phyloP scores from a whole-genome alignment of 768 basidiomycete species.

The Lentinula boryana region DNA sequence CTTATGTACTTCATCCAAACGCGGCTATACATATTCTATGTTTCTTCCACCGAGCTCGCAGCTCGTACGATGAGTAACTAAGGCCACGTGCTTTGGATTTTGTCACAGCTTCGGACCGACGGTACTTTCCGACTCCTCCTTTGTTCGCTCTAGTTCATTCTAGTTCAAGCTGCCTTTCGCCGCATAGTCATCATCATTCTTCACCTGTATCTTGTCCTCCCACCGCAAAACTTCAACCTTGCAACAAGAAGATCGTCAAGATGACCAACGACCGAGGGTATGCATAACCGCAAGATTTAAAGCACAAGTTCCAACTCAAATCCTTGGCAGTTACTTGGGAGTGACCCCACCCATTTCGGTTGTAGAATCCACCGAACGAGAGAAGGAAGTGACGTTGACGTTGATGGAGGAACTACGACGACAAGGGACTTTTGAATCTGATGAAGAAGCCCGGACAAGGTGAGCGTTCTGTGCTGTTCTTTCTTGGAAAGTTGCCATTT shows the following conservation, averaged over 20 bases:
- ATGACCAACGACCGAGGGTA: slow-evolving; percentile 41
- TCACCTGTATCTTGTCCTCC: background rate
- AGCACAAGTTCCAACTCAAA: slow-evolving; percentile 5
- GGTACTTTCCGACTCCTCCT: background rate
- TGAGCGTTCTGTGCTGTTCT: slow-evolving; percentile 31
- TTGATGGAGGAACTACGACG: slow-evolving; percentile 87
- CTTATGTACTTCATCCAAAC: too few species aligned
- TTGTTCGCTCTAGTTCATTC: background rate
- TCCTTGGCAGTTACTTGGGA: slow-evolving; percentile 55
- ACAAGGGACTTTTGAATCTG: slow-evolving; percentile 85
- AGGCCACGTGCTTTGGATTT: too few species aligned
- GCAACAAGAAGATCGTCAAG: slow-evolving; percentile 8
- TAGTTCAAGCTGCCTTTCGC: background rate
- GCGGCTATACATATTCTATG: too few species aligned
- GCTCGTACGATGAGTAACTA: too few species aligned
- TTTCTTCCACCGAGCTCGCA: too few species aligned
- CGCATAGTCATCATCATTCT: background rate
- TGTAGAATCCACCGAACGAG: slow-evolving; percentile 65
- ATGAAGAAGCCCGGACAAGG: slow-evolving; percentile 86
- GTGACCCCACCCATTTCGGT: slow-evolving; percentile 85
- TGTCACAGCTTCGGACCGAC: too few species aligned
- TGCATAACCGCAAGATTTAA: slow-evolving; percentile 10
- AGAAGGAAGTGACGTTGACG: slow-evolving; percentile 77
- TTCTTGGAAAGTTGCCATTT: background rate
- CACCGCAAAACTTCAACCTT: background rate